Conservation (phyloP, 768 basidiomycete species). For the Suillus hirtellus region DNA sequence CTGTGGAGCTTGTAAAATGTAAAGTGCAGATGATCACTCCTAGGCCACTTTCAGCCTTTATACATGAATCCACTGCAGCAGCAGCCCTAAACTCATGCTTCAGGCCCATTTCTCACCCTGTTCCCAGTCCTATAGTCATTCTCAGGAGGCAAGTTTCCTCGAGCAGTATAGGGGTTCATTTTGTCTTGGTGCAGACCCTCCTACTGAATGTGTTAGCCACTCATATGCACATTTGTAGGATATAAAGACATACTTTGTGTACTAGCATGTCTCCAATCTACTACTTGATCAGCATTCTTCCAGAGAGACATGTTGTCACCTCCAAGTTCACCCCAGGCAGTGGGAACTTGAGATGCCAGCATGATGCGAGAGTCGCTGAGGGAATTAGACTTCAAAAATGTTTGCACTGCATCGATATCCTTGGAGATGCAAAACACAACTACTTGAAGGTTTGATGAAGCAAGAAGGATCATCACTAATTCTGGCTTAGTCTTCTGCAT, state of each 20-base stretch:
- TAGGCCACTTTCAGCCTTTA: conserved; percentile 17
- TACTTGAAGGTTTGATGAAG: neutral
- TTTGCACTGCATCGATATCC: neutral
- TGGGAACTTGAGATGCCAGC: neutral
- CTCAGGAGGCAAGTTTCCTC: conserved; percentile 30
- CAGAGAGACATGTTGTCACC: neutral
- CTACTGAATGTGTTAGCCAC: neutral
- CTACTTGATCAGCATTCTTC: neutral
- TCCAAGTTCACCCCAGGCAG: neutral
- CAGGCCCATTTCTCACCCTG: conserved; percentile 21
- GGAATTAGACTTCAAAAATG: neutral
- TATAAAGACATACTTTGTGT: neutral
- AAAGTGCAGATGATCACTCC: conserved; percentile 88
- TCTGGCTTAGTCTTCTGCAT: neutral
- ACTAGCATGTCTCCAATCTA: neutral
- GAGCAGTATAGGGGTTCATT: too few species aligned
- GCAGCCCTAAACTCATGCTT: conserved; percentile 13
- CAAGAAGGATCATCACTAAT: neutral
- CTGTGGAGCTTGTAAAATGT: conserved; percentile 94
- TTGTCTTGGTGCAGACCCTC: neutral
- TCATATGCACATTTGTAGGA: neutral
- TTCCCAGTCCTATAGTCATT: conserved; percentile 76
- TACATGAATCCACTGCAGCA: conserved; percentile 18
- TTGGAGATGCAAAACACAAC: neutral
- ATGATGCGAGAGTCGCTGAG: neutral